These are phyloP conservation scores for Geotrichum cucujoidarum DNA, from an alignment of 1,139 yeast genomes.

Conservation along the genomic window DNA sequence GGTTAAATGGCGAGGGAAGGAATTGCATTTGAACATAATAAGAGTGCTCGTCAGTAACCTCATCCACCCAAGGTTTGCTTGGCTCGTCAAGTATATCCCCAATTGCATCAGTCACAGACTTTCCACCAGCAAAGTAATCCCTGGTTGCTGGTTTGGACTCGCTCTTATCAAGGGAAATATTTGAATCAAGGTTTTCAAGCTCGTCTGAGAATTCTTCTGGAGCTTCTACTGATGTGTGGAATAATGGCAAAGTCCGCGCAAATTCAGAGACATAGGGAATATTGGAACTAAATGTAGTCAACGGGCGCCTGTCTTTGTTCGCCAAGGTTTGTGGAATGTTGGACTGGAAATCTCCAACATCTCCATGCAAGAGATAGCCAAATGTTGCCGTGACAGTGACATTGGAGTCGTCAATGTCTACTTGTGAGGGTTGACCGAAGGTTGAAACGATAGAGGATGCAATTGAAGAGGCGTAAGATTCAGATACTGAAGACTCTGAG, in stretches of 20 bases:
- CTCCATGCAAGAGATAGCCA: conserved; percentile 32
- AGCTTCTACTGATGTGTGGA: conserved; percentile 14
- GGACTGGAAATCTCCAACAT: conserved; percentile 4
- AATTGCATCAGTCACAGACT: conserved; percentile 14
- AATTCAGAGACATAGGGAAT: conserved; percentile 31
- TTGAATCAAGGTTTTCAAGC: conserved; percentile 5
- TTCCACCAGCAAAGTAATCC: conserved; percentile 9
- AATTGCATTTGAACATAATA: conserved; percentile 47
- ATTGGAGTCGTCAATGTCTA: conserved; percentile 15
- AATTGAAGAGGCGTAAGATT: conserved; percentile 8
- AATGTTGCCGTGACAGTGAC: conserved; percentile 35
- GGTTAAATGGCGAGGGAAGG: conserved; percentile 43
- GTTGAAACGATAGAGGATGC: conserved; percentile 11
- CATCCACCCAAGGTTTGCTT: conserved; percentile 23
- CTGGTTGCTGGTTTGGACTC: conserved; percentile 1
- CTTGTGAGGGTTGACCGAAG: neutral
- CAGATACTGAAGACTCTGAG: conserved; percentile 3
- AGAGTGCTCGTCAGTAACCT: conserved; percentile 37
- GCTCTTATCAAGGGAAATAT: conserved; percentile 3
- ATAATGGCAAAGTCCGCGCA: conserved; percentile 30
- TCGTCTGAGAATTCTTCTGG: conserved; percentile 3
- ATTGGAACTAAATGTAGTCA: conserved; percentile 30
- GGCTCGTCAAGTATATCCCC: conserved; percentile 11
- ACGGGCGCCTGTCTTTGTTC: conserved; percentile 17
- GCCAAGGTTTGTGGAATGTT: neutral